Evolutionary conservation across 2,329 filamentous ascomycete species (phyloP).

Genomic region (Ophiostoma piceae): DNA sequence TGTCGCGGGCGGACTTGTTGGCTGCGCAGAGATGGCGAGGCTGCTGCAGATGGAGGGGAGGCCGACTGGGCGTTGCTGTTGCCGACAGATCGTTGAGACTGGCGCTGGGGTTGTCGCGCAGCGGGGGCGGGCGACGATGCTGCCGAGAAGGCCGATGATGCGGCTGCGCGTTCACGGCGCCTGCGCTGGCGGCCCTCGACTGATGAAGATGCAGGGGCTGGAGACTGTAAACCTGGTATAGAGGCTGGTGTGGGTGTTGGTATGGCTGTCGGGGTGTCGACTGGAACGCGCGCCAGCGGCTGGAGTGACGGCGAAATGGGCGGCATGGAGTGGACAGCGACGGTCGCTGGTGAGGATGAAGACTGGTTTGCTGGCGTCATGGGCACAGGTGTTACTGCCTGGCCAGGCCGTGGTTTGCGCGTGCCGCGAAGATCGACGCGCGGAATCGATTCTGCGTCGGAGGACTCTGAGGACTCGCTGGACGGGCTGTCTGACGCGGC

Average conservation of each 20-base stretch:
- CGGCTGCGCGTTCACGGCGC: slow-evolving; percentile 2
- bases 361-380: neutral
- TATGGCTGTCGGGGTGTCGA: neutral
- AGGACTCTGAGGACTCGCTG: slow-evolving; percentile 2
- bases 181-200: slow-evolving; percentile 7
- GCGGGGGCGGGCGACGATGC: neutral
- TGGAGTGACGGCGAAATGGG: neutral
- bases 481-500: slow-evolving; percentile 11
- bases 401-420: slow-evolving; percentile 8
- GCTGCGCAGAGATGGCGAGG: neutral
- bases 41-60: neutral
- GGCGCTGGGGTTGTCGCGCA: neutral
- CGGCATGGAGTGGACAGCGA: slow-evolving; percentile 13
- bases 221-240: neutral
- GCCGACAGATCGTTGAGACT: neutral
- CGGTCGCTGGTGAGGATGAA: neutral
- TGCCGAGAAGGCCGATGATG: neutral
- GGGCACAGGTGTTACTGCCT: neutral
- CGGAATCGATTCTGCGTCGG: slow-evolving; percentile 13
- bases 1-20: neutral
- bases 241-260: neutral
- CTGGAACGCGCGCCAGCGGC: neutral
- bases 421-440: slow-evolving; percentile 12
- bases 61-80: neutral
- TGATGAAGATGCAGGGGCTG: neutral